Evolutionary conservation across 176 grass and related monocot species (phyloP).

Genomic region (Bolboschoenus planiculmis): DNA sequence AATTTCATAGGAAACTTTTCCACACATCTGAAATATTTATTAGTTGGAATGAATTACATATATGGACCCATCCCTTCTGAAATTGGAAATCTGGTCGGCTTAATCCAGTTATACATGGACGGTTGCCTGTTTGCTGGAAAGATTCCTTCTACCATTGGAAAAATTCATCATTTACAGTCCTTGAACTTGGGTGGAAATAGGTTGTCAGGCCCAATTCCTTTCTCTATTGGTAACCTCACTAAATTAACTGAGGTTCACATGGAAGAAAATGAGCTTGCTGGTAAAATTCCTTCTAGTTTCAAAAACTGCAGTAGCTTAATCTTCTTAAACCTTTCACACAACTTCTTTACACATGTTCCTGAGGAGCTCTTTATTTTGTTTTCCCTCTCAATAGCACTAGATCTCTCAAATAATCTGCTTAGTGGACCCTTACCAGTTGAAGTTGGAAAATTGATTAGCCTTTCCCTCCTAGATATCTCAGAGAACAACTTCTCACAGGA

Average conservation of each 20-base stretch:
- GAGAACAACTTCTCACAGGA: constrained; percentile 49
- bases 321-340: constrained; percentile 18
- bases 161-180: neutral
- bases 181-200: neutral
- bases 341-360: neutral
- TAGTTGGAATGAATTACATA: constrained; percentile 6
- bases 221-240: constrained; percentile 21
- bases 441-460: constrained; percentile 41
- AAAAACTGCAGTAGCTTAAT: neutral
- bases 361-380: neutral
- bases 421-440: constrained; percentile 34
- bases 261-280: neutral
- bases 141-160: neutral
- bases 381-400: constrained; percentile 9
- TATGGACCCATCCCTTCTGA: constrained; percentile 11
- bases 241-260: neutral
- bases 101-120: constrained; percentile 5
- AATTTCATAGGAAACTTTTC: constrained; percentile 30
- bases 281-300: constrained; percentile 12
- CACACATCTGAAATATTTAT: neutral
- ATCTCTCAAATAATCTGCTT: constrained; percentile 69
- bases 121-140: neutral
- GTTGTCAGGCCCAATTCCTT: constrained; percentile 10
- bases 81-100: constrained; percentile 25
- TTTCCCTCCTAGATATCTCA: constrained; percentile 50